Evolutionary conservation across 306 rosid genomes (phyloP).

Genomic region (Cucurbita argyrosperma): DNA sequence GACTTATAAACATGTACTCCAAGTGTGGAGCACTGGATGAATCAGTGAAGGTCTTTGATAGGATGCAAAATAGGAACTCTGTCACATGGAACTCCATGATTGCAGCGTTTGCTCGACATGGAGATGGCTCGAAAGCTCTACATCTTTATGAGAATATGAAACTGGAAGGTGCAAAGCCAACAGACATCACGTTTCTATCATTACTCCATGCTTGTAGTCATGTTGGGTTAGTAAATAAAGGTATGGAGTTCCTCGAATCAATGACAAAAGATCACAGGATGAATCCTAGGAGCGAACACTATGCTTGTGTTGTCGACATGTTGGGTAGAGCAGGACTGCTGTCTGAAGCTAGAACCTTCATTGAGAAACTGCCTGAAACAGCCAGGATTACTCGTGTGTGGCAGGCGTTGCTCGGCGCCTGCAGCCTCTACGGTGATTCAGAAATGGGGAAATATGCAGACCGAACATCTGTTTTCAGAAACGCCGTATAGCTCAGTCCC

Average conservation of each 20-base stretch:
- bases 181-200: constrained; percentile 71
- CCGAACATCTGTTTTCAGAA: constrained; percentile 37
- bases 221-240: constrained; percentile 58
- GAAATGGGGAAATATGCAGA: constrained; percentile 64
- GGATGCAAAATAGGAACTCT: constrained; percentile 41
- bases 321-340: constrained; percentile 80
- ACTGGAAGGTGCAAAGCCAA: constrained; percentile 33
- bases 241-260: constrained; percentile 57
- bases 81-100: constrained; percentile 84
- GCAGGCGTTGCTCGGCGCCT: constrained; percentile 93
- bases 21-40: constrained; percentile 64
- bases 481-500: constrained; percentile 52
- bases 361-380: constrained; percentile 36
- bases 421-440: constrained; percentile 56
- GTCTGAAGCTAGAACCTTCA: constrained; percentile 44
- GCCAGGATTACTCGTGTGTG: constrained; percentile 53
- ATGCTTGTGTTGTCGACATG: constrained; percentile 80
- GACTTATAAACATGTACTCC: constrained; percentile 87
- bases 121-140: constrained; percentile 55
- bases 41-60: constrained; percentile 36
- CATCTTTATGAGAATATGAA: constrained; percentile 49
- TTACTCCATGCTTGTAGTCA: constrained; percentile 88
- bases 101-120: constrained; percentile 79
- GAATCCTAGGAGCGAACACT: constrained; percentile 60
- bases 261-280: constrained; percentile 52